These are phyloP conservation scores for Solanum arcanum DNA, from an alignment of 257 asterid genomes.

Conservation along the genomic window DNA sequence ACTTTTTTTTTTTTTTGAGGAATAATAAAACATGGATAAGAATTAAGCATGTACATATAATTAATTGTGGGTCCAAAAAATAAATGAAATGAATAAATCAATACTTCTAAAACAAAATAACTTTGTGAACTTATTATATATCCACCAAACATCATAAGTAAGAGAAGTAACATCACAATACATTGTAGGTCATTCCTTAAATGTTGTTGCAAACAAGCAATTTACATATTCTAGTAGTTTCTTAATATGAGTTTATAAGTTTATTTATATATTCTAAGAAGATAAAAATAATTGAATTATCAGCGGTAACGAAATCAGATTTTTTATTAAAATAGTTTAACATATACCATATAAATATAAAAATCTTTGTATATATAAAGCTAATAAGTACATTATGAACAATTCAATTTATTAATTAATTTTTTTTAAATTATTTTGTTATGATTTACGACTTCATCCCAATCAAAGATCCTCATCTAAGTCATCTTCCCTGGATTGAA, in stretches of 20 bases:
- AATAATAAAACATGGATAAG: not conserved
- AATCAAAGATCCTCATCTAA: not conserved
- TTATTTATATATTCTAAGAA: not conserved
- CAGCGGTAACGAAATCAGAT: rapidly evolving
- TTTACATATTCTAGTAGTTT: not conserved
- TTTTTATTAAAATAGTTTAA: not conserved
- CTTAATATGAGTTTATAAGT: not conserved
- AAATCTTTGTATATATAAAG: not conserved
- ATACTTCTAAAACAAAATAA: not conserved
- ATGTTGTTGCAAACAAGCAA: not conserved
- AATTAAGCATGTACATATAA: not conserved
- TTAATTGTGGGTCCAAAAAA: not conserved
- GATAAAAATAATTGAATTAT: not conserved
- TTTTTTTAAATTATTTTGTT: not conserved
- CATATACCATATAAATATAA: not conserved
- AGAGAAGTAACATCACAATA: not conserved
- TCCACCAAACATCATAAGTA: not conserved
- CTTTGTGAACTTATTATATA: not conserved
- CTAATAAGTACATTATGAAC: not conserved
- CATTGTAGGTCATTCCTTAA: slow-evolving; percentile 6
- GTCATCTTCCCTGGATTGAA: not conserved
- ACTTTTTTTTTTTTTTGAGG: not conserved
- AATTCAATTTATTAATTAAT: not conserved
- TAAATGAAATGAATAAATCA: not conserved
- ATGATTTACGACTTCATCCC: not conserved